Conservation (phyloP, 345 rosid species). For the Salix dunnii region DNA sequence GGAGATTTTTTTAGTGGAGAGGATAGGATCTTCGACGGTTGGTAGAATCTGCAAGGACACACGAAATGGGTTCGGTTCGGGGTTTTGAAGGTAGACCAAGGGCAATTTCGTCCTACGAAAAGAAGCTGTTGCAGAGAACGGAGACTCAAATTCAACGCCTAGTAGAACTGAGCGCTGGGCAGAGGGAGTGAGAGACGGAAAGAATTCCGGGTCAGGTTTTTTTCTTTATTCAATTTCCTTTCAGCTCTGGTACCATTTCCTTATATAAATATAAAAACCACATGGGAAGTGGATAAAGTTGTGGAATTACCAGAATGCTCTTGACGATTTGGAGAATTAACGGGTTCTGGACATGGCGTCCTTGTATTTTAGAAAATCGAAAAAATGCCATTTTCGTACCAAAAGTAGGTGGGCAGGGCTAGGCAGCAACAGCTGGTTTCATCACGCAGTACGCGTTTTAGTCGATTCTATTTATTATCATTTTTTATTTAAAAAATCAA, state of each 20-base stretch:
- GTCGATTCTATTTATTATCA: too few species aligned
- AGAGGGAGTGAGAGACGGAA: too few species aligned
- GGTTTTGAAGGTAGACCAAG: slow-evolving; percentile 7
- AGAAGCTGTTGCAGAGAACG: neutral
- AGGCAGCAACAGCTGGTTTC: neutral
- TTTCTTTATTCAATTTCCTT: too few species aligned
- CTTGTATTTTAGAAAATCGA: neutral
- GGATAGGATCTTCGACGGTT: slow-evolving; percentile 48
- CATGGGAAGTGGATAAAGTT: slow-evolving; percentile 18
- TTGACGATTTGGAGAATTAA: neutral
- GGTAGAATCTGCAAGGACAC: slow-evolving; percentile 34
- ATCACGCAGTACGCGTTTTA: neutral
- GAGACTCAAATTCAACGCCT: neutral
- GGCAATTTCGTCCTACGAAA: slow-evolving; percentile 22
- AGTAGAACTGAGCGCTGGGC: neutral
- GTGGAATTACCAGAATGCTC: neutral
- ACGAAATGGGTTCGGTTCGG: neutral
- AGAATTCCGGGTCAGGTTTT: neutral
- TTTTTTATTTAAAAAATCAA: too few species aligned
- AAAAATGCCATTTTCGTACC: neutral
- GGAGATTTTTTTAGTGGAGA: neutral
- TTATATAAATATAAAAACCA: too few species aligned
- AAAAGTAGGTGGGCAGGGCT: neutral
- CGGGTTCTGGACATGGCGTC: neutral
- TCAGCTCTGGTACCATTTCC: neutral